These are phyloP conservation scores for Elaeis oleifera DNA, from an alignment of 202 grass and related monocot species.

Conservation along the genomic window DNA sequence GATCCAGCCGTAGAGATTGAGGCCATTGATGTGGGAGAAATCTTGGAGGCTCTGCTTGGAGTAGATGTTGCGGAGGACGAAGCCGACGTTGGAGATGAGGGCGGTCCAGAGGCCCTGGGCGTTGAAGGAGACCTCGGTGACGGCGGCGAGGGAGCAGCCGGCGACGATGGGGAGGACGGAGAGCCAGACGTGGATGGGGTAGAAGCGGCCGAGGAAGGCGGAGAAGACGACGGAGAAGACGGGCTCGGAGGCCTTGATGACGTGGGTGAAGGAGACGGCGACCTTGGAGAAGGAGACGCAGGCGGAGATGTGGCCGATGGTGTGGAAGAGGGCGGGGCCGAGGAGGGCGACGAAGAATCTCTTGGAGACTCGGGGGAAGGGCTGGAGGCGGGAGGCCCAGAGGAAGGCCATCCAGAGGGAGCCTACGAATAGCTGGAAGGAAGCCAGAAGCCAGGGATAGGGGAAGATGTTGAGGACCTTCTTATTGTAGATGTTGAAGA, in stretches of 20 bases:
- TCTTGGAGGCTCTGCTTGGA: slow-evolving; percentile 37
- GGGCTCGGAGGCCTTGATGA: slow-evolving; percentile 36
- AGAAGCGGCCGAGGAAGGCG: slow-evolving; percentile 25
- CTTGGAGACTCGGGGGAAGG: slow-evolving; percentile 25
- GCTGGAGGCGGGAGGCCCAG: slow-evolving; percentile 26
- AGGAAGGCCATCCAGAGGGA: slow-evolving; percentile 36
- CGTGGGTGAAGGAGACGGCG: slow-evolving; percentile 42
- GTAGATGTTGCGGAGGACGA: slow-evolving; percentile 39
- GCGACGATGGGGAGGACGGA: slow-evolving; percentile 36
- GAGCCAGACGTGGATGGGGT: slow-evolving; percentile 34
- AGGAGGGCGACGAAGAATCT: slow-evolving; percentile 29
- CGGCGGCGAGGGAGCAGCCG: slow-evolving; percentile 31
- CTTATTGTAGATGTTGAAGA: slow-evolving; percentile 48
- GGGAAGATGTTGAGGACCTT: slow-evolving; percentile 44
- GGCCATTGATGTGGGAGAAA: slow-evolving; percentile 29
- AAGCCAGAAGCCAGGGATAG: slow-evolving; percentile 40
- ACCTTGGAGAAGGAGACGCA: slow-evolving; percentile 44
- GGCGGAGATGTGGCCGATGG: slow-evolving; percentile 40
- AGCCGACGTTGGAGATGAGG: slow-evolving; percentile 35
- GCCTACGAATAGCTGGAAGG: slow-evolving; percentile 35
- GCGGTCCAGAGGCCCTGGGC: slow-evolving; percentile 25
- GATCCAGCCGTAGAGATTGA: slow-evolving; percentile 44
- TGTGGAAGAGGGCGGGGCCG: slow-evolving; percentile 37
- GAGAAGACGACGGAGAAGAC: slow-evolving; percentile 39
- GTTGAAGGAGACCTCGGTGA: slow-evolving; percentile 37